Percentiles rank a stretch among this genome's conserved stretches.
Evolutionary conservation across 1,284 basidiomycete species (phyloP).

Genomic region (Tilletia walkeri): DNA sequence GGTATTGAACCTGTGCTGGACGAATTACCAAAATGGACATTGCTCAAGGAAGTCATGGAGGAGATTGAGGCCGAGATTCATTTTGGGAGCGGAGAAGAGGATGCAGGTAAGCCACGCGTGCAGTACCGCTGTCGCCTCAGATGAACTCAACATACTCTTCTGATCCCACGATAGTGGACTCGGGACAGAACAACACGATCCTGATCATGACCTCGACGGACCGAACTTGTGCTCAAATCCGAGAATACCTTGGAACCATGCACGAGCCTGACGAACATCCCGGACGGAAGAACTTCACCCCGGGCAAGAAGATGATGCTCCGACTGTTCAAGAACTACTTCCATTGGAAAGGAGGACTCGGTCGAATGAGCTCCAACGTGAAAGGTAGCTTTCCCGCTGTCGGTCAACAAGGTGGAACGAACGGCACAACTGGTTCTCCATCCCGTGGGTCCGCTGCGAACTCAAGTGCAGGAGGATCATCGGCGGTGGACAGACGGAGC

Average conservation of each 20-base stretch:
- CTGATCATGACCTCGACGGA: slow-evolving; percentile 50
- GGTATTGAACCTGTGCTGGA: slow-evolving; percentile 84
- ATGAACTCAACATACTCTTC: too few species aligned
- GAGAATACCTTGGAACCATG: slow-evolving; percentile 43
- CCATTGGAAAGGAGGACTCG: slow-evolving; percentile 73
- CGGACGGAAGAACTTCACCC: slow-evolving; percentile 19
- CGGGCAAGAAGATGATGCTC: slow-evolving; percentile 69
- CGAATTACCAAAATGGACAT: slow-evolving; percentile 90
- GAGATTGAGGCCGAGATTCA: slow-evolving; percentile 87
- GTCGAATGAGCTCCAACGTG: slow-evolving; percentile 51
- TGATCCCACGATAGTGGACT: slow-evolving; percentile 23
- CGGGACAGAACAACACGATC: slow-evolving; percentile 39
- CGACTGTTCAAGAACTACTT: slow-evolving; percentile 70
- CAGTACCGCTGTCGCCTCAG: background rate
- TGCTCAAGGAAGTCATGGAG: slow-evolving; percentile 78
- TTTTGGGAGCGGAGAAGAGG: slow-evolving; percentile 16
- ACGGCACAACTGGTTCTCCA: background rate
- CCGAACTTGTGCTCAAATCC: slow-evolving; percentile 42
- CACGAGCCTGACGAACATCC: slow-evolving; percentile 25
- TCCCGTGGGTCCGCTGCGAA: background rate
- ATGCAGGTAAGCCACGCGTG: background rate
- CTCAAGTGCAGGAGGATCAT: slow-evolving; percentile 9
- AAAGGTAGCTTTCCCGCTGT: background rate
- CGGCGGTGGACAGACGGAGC: slow-evolving; percentile 6
- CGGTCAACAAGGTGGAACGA: background rate